Evolutionary conservation across 2,329 filamentous ascomycete genomes (phyloP), one percentile per base, ranked within the genome.

Genomic region (Zalaria sp.): DNA sequence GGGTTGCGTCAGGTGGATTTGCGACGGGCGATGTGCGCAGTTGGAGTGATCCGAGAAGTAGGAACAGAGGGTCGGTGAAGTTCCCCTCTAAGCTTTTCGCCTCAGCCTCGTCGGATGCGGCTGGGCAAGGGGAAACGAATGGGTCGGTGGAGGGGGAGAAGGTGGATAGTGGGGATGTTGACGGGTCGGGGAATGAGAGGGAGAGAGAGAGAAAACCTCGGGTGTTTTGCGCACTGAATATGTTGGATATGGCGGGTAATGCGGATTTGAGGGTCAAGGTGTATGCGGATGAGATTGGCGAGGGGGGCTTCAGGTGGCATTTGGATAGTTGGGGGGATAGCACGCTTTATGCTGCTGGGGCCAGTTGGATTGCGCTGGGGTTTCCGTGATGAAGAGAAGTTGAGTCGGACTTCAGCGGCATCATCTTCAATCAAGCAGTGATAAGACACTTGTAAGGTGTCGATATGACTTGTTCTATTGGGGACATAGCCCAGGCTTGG

Each of bases 161-260:
- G 18, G 18, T 18, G 18, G 18, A 18, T 18, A 2, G 18, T 18
- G 18, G 18, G 18, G 18, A 18, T 18, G 18, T 18, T 18, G 18
- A 18, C 18, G 18, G 18, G 18, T 18, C 18, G 18, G 18, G 2
- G 18, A 18, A 18, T 18, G 18, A 18, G 18, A 18, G 18, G 18
- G 18, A 18, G 18, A 18, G 18, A 2, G 18, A 18, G 18, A 34
- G 18, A n/a, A 42, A 47, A 25, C 54, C 53, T 4, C 56, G 49
- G 5, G 49, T 57, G 10, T 34, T 56, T 28, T 47, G 48, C 6
- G 53, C 49, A 25, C 38, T 57, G 39, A 54, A 49, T 31, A 51
- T 51, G 49, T 41, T 57, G n/a, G 54, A 57, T 44, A 44, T 49
- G 37, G 51, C 49, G 1, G 52, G 53, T 4, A 52, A 53, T 34